Conservation (phyloP, 768 basidiomycete genomes). For the Kwoniella sp. region DNA sequence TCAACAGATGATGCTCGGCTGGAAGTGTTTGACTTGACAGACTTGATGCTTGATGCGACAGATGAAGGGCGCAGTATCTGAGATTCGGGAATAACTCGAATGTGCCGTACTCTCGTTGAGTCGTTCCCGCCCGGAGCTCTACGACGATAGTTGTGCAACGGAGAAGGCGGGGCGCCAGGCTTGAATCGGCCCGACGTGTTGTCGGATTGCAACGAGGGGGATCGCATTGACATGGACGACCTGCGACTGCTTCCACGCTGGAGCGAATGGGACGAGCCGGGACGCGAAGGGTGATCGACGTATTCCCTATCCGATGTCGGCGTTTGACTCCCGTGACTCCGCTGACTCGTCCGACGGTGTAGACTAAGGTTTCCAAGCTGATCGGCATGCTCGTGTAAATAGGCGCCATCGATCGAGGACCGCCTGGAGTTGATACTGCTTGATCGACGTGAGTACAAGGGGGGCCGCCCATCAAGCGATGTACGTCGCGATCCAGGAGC, state of each 20-base stretch:
- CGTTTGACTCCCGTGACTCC: slow-evolving; percentile 75
- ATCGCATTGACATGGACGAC: slow-evolving; percentile 72
- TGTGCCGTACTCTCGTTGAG: slow-evolving; percentile 65
- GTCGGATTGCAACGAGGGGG: slow-evolving; percentile 68
- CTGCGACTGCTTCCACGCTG: slow-evolving; percentile 55
- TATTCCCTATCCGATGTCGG: slow-evolving; percentile 74
- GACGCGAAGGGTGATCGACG: slow-evolving; percentile 63
- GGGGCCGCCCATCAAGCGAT: slow-evolving; percentile 63
- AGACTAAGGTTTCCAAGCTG: slow-evolving; percentile 58
- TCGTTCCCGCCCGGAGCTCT: slow-evolving; percentile 73
- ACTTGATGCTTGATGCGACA: slow-evolving; percentile 71
- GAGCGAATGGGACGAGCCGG: slow-evolving; percentile 84
- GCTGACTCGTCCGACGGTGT: slow-evolving; percentile 60
- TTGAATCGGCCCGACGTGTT: slow-evolving; percentile 63
- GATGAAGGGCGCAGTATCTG: slow-evolving; percentile 67
- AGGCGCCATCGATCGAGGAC: slow-evolving; percentile 64
- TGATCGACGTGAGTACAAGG: slow-evolving; percentile 79
- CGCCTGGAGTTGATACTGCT: slow-evolving; percentile 88
- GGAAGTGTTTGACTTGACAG: slow-evolving; percentile 64
- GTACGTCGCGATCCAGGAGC: slow-evolving; percentile 34
- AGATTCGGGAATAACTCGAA: slow-evolving; percentile 45
- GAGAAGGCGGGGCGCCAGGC: slow-evolving; percentile 68
- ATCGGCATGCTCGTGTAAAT: slow-evolving; percentile 61
- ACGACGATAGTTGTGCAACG: slow-evolving; percentile 74
- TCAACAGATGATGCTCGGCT: slow-evolving; percentile 72